These are phyloP conservation scores for Meyerozyma carpophila DNA, from an alignment of 1,139 yeast species.

Conservation along the genomic window DNA sequence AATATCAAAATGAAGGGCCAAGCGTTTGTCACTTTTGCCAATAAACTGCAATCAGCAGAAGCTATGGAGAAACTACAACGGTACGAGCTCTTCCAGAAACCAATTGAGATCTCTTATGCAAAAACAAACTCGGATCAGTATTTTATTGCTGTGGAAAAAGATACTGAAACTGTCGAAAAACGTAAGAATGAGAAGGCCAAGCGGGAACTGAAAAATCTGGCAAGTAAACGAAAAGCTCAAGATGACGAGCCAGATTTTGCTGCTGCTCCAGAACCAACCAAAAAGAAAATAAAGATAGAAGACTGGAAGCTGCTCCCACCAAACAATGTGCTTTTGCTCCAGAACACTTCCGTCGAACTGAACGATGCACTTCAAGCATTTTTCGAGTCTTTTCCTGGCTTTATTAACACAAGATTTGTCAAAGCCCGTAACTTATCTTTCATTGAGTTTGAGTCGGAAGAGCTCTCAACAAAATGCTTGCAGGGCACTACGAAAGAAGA, in stretches of 20 bases:
- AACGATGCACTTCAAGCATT: slow-evolving; percentile 35
- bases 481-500: slow-evolving; percentile 5
- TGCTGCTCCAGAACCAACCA: slow-evolving; percentile 11
- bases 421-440: slow-evolving; percentile 68
- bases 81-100: slow-evolving; percentile 47
- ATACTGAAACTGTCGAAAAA: slow-evolving; percentile 11
- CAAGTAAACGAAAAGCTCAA: slow-evolving; percentile 11
- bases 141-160: slow-evolving; percentile 8
- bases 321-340: slow-evolving; percentile 64
- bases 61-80: slow-evolving; percentile 48
- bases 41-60: slow-evolving; percentile 34
- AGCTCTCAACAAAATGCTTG: slow-evolving; percentile 22
- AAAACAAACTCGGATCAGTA: slow-evolving; percentile 42
- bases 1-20: slow-evolving; percentile 73
- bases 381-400: slow-evolving; percentile 53
- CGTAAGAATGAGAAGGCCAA: slow-evolving; percentile 19
- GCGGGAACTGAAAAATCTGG: slow-evolving; percentile 10
- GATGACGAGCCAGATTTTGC: background rate
- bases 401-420: slow-evolving; percentile 61
- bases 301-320: slow-evolving; percentile 44
- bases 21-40: slow-evolving; percentile 70
- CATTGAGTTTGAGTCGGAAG: slow-evolving; percentile 64
- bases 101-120: slow-evolving; percentile 42
- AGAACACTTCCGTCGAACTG: slow-evolving; percentile 46
- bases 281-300: slow-evolving; percentile 14